Conservation (phyloP, 306 rosid genomes). For the Vigna unguiculata region DNA sequence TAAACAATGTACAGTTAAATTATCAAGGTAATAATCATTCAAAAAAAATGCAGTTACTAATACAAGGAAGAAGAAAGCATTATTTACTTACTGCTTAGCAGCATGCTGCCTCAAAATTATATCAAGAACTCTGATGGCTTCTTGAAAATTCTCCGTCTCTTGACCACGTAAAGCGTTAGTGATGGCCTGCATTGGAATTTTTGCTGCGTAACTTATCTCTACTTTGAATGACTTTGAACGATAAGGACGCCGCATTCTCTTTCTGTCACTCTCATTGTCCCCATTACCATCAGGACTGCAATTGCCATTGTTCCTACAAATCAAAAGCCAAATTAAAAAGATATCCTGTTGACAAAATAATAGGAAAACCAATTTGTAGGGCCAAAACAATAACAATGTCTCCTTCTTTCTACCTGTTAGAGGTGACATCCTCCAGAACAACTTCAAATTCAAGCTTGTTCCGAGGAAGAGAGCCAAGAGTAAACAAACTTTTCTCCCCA, state of each 20-base stretch:
- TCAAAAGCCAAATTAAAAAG: background rate
- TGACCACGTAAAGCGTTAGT: conserved; percentile 86
- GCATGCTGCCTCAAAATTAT: conserved; percentile 92
- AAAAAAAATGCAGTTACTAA: background rate
- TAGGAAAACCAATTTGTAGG: background rate
- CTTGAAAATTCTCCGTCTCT: conserved; percentile 89
- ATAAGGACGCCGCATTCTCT: conserved; percentile 77
- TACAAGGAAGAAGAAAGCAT: background rate
- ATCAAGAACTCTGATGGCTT: conserved; percentile 89
- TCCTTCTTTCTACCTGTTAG: conserved; percentile 62
- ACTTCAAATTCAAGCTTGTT: conserved; percentile 86
- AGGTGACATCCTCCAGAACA: conserved; percentile 71
- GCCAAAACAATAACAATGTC: conserved; percentile 33
- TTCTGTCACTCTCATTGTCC: conserved; percentile 74
- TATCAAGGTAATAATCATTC: background rate
- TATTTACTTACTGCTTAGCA: conserved; percentile 75
- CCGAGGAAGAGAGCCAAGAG: conserved; percentile 85
- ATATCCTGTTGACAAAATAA: background rate
- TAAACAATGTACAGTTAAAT: background rate
- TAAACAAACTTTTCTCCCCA: conserved; percentile 90
- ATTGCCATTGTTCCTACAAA: conserved; percentile 73
- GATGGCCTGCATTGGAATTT: conserved; percentile 89
- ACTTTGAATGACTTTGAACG: conserved; percentile 73
- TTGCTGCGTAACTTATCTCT: conserved; percentile 87
- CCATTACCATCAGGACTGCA: conserved; percentile 65